phyloP scores from a whole-genome alignment of 2,329 filamentous ascomycete genomes.

The Aspergillus sp. region DNA sequence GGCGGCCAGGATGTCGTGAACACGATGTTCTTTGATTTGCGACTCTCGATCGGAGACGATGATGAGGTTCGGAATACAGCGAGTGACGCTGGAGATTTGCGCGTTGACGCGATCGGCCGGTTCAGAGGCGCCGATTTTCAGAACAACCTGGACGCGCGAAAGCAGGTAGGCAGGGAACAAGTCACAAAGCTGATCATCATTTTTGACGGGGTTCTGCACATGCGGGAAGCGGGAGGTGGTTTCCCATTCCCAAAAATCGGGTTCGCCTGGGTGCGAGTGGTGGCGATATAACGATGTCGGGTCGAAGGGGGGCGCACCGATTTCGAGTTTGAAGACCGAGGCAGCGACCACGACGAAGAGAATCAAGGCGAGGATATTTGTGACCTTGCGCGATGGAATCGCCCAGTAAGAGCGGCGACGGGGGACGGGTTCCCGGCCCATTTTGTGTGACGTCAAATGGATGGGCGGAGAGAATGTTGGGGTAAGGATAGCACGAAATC shows the following conservation, averaged over 20 bases:
- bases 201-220: neutral
- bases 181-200: constrained; percentile 19
- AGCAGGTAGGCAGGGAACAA: constrained; percentile 41
- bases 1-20: constrained; percentile 51
- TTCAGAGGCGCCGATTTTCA: constrained; percentile 55
- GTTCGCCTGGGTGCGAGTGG: neutral
- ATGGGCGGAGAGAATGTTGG: too few species aligned
- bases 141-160: constrained; percentile 48
- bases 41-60: constrained; percentile 57
- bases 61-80: constrained; percentile 52
- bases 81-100: constrained; percentile 56
- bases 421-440: constrained; percentile 1
- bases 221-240: constrained; percentile 21
- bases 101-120: constrained; percentile 44
- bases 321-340: constrained; percentile 11
- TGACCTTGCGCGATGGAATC: constrained; percentile 6
- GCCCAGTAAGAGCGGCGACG: neutral
- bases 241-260: constrained; percentile 28
- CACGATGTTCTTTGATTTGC: constrained; percentile 45
- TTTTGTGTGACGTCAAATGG: neutral
- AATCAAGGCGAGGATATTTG: constrained; percentile 11
- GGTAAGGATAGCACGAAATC: too few species aligned
- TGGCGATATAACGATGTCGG: constrained; percentile 12
- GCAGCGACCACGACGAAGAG: constrained; percentile 3
- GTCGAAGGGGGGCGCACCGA: constrained; percentile 4